These are phyloP conservation scores for Podaxis mareebaensis DNA, from an alignment of 768 basidiomycete species.

Conservation along the genomic window DNA sequence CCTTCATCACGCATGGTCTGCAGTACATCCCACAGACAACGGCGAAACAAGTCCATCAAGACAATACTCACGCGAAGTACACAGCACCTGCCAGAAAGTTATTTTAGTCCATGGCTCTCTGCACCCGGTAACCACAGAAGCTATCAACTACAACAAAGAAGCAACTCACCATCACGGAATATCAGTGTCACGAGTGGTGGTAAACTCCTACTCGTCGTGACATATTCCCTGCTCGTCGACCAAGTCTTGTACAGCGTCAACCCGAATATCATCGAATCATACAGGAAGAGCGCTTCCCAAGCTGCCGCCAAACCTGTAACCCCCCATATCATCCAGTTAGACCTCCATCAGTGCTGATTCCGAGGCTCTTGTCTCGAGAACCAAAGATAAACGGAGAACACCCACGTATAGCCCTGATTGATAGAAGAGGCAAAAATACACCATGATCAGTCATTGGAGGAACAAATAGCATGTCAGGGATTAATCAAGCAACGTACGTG, in stretches of 20 bases:
- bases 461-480: background rate
- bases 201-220: slow-evolving; percentile 21
- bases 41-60: background rate
- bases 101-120: background rate
- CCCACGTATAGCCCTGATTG: slow-evolving; percentile 14
- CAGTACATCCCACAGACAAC: background rate
- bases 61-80: slow-evolving; percentile 50
- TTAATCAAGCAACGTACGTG: slow-evolving; percentile 27
- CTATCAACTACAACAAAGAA: background rate
- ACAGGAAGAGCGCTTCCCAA: slow-evolving; percentile 54
- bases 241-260: slow-evolving; percentile 50
- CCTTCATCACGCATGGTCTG: background rate
- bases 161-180: slow-evolving; percentile 48
- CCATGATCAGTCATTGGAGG: background rate
- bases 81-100: slow-evolving; percentile 40
- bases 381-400: background rate
- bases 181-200: slow-evolving; percentile 43
- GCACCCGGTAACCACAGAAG: background rate
- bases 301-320: slow-evolving; percentile 33
- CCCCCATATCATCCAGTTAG: background rate
- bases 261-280: slow-evolving; percentile 46
- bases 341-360: background rate
- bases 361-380: background rate
- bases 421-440: background rate
- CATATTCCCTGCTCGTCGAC: slow-evolving; percentile 31